These are phyloP conservation scores for Calendula officinalis DNA, from an alignment of 129 eudicot species.

Conservation along the genomic window DNA sequence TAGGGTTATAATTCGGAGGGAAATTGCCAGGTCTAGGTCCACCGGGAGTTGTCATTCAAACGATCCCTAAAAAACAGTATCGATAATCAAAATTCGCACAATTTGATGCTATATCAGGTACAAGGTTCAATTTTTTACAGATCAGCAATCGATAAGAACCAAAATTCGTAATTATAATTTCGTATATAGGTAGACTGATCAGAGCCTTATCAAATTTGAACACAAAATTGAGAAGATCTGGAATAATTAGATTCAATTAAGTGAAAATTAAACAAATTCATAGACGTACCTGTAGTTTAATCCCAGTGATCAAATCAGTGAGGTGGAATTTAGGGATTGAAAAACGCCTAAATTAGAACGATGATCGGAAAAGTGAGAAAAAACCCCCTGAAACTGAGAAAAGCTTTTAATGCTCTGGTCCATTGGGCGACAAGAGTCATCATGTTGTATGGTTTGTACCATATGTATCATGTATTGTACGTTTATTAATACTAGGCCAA, in stretches of 20 bases:
- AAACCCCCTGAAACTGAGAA: not conserved
- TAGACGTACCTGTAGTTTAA: conserved; percentile 18
- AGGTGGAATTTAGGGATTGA: conserved; percentile 6
- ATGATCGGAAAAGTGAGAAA: conserved; percentile 12
- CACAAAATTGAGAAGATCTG: conserved; percentile 5
- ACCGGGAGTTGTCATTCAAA: conserved; percentile 66
- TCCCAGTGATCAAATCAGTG: conserved; percentile 27
- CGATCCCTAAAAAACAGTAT: conserved; percentile 27
- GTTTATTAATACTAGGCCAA: not conserved
- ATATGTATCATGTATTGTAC: conserved; percentile 7
- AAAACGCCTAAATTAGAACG: conserved; percentile 1
- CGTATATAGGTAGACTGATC: not conserved
- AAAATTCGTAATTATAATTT: conserved; percentile 13
- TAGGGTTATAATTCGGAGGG: conserved; percentile 60
- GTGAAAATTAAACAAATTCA: conserved; percentile 1
- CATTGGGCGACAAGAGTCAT: conserved; percentile 18
- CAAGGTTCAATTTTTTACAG: conserved; percentile 12
- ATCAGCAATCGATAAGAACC: conserved; percentile 14
- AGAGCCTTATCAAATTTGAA: not conserved
- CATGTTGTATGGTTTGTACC: conserved; percentile 12
- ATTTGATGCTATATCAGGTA: not conserved
- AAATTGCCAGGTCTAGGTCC: conserved; percentile 39
- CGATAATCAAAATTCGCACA: conserved; percentile 13
- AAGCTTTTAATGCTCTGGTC: not conserved
- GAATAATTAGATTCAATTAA: not conserved